Evolutionary conservation across 163 green algal genomes (phyloP), one percentile per base, ranked within the genome.

Genomic region (Prototheca cutis): DNA sequence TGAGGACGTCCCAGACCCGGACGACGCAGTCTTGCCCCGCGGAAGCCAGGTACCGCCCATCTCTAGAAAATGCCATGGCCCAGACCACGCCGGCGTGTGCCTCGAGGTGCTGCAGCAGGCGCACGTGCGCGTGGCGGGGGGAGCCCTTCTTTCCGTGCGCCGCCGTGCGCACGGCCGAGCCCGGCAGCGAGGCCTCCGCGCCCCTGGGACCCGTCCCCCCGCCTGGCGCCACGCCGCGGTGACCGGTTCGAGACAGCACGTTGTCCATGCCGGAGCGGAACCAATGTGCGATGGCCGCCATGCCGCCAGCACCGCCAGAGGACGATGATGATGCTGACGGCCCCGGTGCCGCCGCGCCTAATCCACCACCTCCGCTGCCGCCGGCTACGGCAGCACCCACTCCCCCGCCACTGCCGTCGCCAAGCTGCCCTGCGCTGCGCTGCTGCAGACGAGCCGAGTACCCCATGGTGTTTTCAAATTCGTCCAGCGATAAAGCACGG

Each of bases 1-100:
- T 27, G 25, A 73, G 21, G n/a, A 92, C 80, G 67, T 87, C 68
- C 90, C 90, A 98, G 47, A 98, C 69, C 1, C 76, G 53, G 21
- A 98, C 71, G 4, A 88, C 56, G 7, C 65, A 65, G 65, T 98
- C 91, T 61, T 95, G 84, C 6, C 91, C 91, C 6, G 75, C 90
- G 31, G 59, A 45, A 10, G 82, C 84, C 31, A 93, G 65, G 65
- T 80, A 86, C 6, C 62, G 71, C 6, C 84, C 82, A 40, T 82
- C 73, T 17, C 61, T 53, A 39, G 55, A 81, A 65, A 93, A 91
- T 62, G 81, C 73, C 58, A 86, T 67, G 21, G 66, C 69, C 82
- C 81, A 92, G 25, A 93, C 62, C 32, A 87, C 75, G 18, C 69
- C 81, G 73, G 55, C 48, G 59, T 79, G 72, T 4, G 62, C 72